Evolutionary conservation across 1,284 basidiomycete species (phyloP).

Genomic region (Moesziomyces sp.): DNA sequence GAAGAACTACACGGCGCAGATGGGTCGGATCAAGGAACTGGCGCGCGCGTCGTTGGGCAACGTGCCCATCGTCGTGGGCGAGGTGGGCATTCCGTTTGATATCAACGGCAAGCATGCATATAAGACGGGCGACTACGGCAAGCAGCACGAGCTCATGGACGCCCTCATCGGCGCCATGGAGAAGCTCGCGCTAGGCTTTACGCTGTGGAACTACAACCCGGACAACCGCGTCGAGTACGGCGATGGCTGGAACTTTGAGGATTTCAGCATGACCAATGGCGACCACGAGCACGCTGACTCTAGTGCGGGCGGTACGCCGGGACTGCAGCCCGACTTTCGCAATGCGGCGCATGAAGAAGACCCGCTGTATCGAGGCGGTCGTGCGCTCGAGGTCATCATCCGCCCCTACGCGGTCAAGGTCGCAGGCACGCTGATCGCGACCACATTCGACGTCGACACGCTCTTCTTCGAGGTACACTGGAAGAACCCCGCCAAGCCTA

Average conservation of each 20-base stretch:
- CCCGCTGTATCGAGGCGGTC: constrained; percentile 79
- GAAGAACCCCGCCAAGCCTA: constrained; percentile 36
- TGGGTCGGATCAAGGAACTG: constrained; percentile 34
- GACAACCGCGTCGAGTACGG: constrained; percentile 81
- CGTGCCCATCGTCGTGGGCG: constrained; percentile 61
- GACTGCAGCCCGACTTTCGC: constrained; percentile 53
- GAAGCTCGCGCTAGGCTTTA: constrained; percentile 61
- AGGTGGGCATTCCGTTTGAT: constrained; percentile 65
- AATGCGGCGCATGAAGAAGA: constrained; percentile 70
- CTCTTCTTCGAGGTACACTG: constrained; percentile 58
- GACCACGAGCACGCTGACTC: constrained; percentile 67
- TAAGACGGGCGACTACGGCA: constrained; percentile 74
- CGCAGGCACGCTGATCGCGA: constrained; percentile 60
- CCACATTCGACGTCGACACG: constrained; percentile 51
- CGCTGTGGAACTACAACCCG: constrained; percentile 93
- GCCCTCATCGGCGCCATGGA: constrained; percentile 67
- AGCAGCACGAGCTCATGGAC: constrained; percentile 68
- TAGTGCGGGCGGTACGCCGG: background rate
- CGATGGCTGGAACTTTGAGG: constrained; percentile 92
- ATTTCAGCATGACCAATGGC: constrained; percentile 78
- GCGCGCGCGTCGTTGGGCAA: constrained; percentile 52
- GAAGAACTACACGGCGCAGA: constrained; percentile 53
- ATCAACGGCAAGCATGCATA: constrained; percentile 54
- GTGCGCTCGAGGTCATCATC: constrained; percentile 78
- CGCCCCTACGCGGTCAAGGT: constrained; percentile 67